Base-by-base conservation (phyloP, 176 grass and related monocot species). In the Oryza meridionalis region DNA sequence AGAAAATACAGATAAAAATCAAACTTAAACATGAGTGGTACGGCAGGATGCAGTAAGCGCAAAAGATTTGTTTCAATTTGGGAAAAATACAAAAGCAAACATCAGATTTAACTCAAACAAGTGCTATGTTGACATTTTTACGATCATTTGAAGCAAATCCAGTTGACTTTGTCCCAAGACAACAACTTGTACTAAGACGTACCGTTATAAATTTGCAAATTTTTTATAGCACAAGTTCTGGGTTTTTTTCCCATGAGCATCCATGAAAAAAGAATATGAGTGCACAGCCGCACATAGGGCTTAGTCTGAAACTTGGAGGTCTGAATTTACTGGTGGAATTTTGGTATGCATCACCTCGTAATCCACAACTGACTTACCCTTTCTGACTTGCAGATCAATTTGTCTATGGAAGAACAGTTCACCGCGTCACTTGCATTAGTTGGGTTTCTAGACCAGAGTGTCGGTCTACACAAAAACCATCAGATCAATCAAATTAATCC, bases 311-410 rank as follows among this genome's bases (percentile, higher is more conserved):
- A 58, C 14, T 27, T 68, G 6, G 19, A 37, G 35, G 11, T 10
- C 6, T 15, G 2, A 49, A 62, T 61, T 79, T 65, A 68, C 2
- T 3, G 1, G 76, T 49, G 3, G 55, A 81, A 70, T 73, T 51
- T 75, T 33, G 11, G 4, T n/a, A 42, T 26, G 73, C 2, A 53
- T 15, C 2, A 70, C 49, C 63, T 69, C 38, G 15, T 42, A 31
- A 75, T 80, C 7, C 61, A 15, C 63, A 75, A 2, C 15, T 58
- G 66, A 69, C 62, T 80, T 61, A 16, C 63, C 67, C 70, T 46
- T 62, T 77, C 24, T 74, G 50, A 86, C 67, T 68, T 82, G 65
- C 25, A 26, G 19, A 67, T 82, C 6, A 37, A 51, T 65, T 55
- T 73, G 24, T 21, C 3, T 15, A 72, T 24, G 43, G 72, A 81